phyloP scores from a whole-genome alignment of 257 asterid genomes.

The Lithospermum erythrorhizon region DNA sequence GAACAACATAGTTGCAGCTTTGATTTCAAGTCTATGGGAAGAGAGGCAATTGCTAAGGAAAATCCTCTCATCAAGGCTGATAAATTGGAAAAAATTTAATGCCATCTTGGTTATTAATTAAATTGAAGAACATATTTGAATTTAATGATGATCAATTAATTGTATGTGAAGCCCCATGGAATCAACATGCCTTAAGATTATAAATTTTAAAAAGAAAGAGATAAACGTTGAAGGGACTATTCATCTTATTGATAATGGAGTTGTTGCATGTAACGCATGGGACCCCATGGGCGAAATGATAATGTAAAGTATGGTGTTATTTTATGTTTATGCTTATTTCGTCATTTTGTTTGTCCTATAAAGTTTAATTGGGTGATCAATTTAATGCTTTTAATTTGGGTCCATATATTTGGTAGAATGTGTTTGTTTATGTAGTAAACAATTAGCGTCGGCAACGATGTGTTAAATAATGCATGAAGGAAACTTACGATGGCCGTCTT shows the following conservation, averaged over 20 bases:
- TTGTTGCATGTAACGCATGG: background rate
- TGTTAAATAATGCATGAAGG: too few relatives aligned
- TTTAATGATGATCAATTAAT: constrained; percentile 5
- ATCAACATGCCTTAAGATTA: background rate
- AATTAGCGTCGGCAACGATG: too few relatives aligned
- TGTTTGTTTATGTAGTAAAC: too few relatives aligned
- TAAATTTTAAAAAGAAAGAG: background rate
- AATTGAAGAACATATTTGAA: background rate
- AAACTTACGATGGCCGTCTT: too few relatives aligned
- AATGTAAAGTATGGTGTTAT: background rate
- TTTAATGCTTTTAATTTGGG: too few relatives aligned
- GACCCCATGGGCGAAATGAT: background rate
- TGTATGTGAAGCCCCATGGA: background rate
- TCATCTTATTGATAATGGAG: background rate
- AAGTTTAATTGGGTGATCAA: background rate
- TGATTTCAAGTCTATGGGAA: constrained; percentile 69
- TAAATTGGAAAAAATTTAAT: constrained; percentile 66
- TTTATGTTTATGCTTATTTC: too few relatives aligned
- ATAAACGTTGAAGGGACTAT: background rate
- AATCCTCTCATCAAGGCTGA: constrained; percentile 61
- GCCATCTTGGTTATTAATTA: constrained; percentile 29
- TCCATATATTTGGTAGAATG: too few relatives aligned
- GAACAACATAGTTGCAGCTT: constrained; percentile 70
- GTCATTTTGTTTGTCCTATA: background rate
- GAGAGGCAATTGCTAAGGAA: constrained; percentile 81